Base-by-base conservation (phyloP, 768 basidiomycete genomes). In the Amanita inopinata region DNA sequence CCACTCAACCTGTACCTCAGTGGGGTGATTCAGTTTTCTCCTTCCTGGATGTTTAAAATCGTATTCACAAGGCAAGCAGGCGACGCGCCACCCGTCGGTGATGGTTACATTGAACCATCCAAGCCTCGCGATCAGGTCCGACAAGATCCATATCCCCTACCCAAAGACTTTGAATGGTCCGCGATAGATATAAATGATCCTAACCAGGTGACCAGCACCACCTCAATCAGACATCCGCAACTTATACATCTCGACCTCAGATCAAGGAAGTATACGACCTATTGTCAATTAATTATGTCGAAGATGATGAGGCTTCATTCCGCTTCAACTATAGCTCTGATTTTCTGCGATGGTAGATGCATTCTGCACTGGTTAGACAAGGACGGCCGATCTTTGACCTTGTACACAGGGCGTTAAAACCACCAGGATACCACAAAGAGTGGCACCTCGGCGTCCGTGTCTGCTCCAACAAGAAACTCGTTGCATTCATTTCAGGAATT, bases 361-460 rank as follows among this genome's bases (percentile, higher is more conserved):
- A 27, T n/a, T 35, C 27, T 33, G n/a, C n/a, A n/a, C n/a, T n/a
- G n/a, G n/a, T 27, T 32, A 37, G 37, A 32, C 30, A 43, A 11
- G 25, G 12, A 40, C 38, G 14, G 31, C n/a, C 44, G 33, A 36
- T 38, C 12, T 25, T 28, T 31, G 46, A 23, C 28, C 7, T 14
- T 18, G 46, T 19, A 12, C 35, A 3, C 45, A 96, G 93, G 93
- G 94, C 94, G 6, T 67, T 99, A 28, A 87, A 80, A 51, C 91
- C 93, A 22, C 96, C 96, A 18, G 93, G 91, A 1, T 98, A 92
- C 59, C 66, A 77, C 54, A 80, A 81, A 49, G 89, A 94, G 59
- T 98, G 96, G 96, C 93, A 97, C 57, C 63, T 98, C 44, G 96
- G 93, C 23, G 91, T 99, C 14, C 80, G 96, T 17, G 91, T 94